Base-by-base conservation (phyloP, 129 eudicot species). In the Flaveria bidentis region DNA sequence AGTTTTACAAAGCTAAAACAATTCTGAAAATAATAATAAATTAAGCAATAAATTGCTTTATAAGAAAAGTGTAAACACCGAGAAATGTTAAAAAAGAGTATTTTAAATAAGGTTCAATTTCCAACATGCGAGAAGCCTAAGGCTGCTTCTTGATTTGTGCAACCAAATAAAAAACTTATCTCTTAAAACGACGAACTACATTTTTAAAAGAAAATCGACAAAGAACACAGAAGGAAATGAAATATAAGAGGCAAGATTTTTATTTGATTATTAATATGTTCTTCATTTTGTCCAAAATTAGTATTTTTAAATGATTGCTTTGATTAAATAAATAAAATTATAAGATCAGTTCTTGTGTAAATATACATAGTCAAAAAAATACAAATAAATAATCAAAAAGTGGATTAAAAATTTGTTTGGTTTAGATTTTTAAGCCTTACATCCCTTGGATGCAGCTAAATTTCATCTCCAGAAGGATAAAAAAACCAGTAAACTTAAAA, bases 51-150 rank as follows among this genome's bases (percentile, higher is more conserved):
- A 17, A 56, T 41, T 73, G 16, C 41, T 18, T 52, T 62, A 30
- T 11, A 63, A 75, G 39, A 47, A 62, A 65, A 47, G 15, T 61
- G 78, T 33, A 20, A 11, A 79, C 4, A 70, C 62, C 53, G 14
- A 57, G 76, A 61, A 78, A 57, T 55, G 50, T 77, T 18, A 5
- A 41, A 20, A 20, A 4, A 44, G 30, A n/a, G 17, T 16, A 14
- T 45, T 58, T 69, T 79, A 79, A 71, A 71, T 79, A 22, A 36
- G 73, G 73, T 79, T 79, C 82, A 79, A 79, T 76, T 79, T 79
- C 82, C 82, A 71, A 79, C 67, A 72, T 49, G 46, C 46, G 33
- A 69, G 62, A 60, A 52, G 52, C 47, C n/a, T 36, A 79, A 79
- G 53, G 67, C 82, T 71, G 82, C 67, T 79, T 78, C 56, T 78